A percentile compares a stretch with the other conserved stretches of the same genome.
Evolutionary conservation across 208 protist genomes (phyloP).

Genomic region (Leishmania braziliensis): DNA sequence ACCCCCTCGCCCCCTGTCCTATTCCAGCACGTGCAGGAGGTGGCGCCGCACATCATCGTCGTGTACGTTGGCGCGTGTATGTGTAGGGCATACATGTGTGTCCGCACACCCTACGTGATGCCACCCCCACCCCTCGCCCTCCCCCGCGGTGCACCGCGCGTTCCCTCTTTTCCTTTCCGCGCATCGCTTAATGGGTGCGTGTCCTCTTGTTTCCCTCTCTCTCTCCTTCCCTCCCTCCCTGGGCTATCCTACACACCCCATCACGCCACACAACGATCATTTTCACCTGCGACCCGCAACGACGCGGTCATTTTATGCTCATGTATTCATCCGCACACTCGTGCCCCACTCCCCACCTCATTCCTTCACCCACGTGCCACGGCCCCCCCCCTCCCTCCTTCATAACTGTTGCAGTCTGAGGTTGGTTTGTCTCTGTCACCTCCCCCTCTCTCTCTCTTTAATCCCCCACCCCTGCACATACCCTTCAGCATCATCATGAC

Average conservation of each 20-base stretch:
- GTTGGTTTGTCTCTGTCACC: neutral
- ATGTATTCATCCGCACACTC: neutral
- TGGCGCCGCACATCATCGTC: neutral
- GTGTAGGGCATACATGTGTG: neutral
- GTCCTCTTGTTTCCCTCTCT: neutral
- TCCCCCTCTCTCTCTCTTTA: neutral
- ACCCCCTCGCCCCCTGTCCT: too few species aligned
- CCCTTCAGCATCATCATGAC: constrained; percentile 34
- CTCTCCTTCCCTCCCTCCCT: neutral
- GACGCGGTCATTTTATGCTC: neutral
- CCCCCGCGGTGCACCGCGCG: neutral
- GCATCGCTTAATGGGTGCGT: neutral
- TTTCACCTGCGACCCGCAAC: neutral
- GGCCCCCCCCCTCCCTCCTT: neutral
- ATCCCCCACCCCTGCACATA: neutral
- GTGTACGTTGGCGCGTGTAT: neutral
- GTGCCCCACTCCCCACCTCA: neutral
- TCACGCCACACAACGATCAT: neutral
- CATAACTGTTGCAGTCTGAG: neutral
- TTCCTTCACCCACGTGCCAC: neutral
- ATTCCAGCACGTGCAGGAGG: too few species aligned
- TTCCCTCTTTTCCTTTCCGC: neutral
- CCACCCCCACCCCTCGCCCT: neutral
- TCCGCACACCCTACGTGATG: neutral
- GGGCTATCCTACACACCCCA: neutral